phyloP scores from a whole-genome alignment of 306 rosid genomes.

The Myrica gale region DNA sequence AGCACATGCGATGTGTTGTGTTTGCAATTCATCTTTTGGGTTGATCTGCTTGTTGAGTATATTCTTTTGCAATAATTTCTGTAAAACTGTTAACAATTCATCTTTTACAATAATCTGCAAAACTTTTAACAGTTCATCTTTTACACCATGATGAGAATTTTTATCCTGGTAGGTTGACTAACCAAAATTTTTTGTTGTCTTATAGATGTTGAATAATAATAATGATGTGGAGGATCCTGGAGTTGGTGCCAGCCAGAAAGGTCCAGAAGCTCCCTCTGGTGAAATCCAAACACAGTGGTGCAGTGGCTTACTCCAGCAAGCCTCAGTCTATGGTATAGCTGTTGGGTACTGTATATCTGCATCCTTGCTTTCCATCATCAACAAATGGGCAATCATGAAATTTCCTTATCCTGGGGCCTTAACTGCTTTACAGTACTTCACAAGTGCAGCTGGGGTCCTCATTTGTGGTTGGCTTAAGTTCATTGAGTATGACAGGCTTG shows the following conservation, averaged over 20 bases:
- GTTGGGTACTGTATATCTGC: slow-evolving; percentile 89
- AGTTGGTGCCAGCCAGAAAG: slow-evolving; percentile 33
- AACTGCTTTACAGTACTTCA: slow-evolving; percentile 81
- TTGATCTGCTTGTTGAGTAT: background rate
- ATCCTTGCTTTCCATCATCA: slow-evolving; percentile 79
- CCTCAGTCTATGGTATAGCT: slow-evolving; percentile 72
- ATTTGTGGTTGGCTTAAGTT: slow-evolving; percentile 54
- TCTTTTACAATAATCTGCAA: too few species aligned
- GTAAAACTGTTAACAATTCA: background rate
- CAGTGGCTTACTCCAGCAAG: slow-evolving; percentile 38
- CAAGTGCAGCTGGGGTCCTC: slow-evolving; percentile 74
- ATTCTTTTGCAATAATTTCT: background rate
- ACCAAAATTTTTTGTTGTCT: slow-evolving; percentile 14
- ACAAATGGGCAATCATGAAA: slow-evolving; percentile 92
- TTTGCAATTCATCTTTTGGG: too few species aligned
- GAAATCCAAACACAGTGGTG: slow-evolving; percentile 46
- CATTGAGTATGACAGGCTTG: slow-evolving; percentile 56
- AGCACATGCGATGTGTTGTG: too few species aligned
- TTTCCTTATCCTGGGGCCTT: slow-evolving; percentile 91
- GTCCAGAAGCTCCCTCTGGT: slow-evolving; percentile 24
- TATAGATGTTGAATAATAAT: slow-evolving; percentile 44
- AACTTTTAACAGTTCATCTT: background rate
- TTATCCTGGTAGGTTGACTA: background rate
- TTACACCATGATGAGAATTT: background rate
- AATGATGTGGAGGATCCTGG: slow-evolving; percentile 45